Evolutionary conservation across 352 stramenopile species (phyloP), one percentile per base, ranked within the genome.

Genomic region (Globisporangium rhizosaccharum): DNA sequence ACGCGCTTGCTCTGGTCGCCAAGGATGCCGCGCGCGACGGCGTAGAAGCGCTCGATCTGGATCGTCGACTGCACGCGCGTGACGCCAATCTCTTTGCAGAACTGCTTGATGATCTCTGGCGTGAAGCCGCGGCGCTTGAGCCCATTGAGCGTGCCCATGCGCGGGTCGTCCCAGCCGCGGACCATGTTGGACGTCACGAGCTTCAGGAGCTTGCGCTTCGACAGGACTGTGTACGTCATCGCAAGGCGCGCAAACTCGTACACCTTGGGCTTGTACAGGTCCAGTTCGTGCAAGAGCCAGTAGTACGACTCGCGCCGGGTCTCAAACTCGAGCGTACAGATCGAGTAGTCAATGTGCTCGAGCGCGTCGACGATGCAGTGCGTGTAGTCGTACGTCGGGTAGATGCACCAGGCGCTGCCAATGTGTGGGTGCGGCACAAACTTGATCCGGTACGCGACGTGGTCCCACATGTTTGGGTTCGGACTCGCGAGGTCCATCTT

Each of bases 291-390:
- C 52, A 99, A 78, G 49, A 99, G 89, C 97, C 97, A 99, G 79
- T 98, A 99, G 79, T 99, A 99, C 39, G 94, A 97, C 72, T 99
- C 96, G 44, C 97, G 87, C 15, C 97, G 85, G 20, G 94, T 98
- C 79, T 99, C 97, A 72, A 99, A 99, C 76, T 99, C 97, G 58
- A 99, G 88, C 41, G 97, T 99, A 76, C 97, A 99, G 64, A 99
- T 99, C 53, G 92, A 98, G 75, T 99, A 99, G 78, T 99, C 97
- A 68, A 99, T 98, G 72, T 99, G 90, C 78, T 99, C 97, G 15
- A 99, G 75, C 30, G 95, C 96, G 68, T 99, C 96, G 41, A 94
- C 82, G 66, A 99, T 98, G 75, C 97, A 99, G 82, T 99, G 97
- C 61, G 97, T 99, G 73, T 98, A 99, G 82, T 99, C 97, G 75